These are phyloP conservation scores for Ochetophila trinervis DNA, from an alignment of 306 rosid species.

Conservation along the genomic window DNA sequence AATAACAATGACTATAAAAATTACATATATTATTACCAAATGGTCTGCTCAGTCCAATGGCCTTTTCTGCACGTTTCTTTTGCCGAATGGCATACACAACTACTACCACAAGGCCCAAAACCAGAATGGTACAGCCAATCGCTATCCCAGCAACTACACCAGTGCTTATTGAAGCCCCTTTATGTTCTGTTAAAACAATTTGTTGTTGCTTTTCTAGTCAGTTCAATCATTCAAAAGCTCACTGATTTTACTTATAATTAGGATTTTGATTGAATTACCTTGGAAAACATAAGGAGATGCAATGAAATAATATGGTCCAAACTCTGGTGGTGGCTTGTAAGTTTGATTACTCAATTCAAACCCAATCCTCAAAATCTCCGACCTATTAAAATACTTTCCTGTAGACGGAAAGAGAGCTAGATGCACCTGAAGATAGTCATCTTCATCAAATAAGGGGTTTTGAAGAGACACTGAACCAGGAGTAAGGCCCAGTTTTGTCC, in stretches of 20 bases:
- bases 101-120: conserved; percentile 61
- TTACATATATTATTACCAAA: conserved; percentile 53
- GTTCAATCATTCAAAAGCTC: conserved; percentile 8
- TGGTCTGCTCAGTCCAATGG: conserved; percentile 79
- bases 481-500: conserved; percentile 58
- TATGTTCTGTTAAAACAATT: conserved; percentile 38
- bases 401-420: conserved; percentile 76
- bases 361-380: conserved; percentile 77
- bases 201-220: conserved; percentile 19
- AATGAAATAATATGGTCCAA: conserved; percentile 79
- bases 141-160: conserved; percentile 54
- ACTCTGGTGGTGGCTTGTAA: conserved; percentile 67
- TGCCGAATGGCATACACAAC: conserved; percentile 68
- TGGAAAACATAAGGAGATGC: conserved; percentile 66
- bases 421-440: conserved; percentile 80
- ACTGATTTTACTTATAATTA: conserved; percentile 4
- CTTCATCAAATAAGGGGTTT: conserved; percentile 63
- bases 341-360: conserved; percentile 76
- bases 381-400: conserved; percentile 58
- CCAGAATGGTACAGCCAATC: conserved; percentile 49
- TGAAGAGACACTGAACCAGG: conserved; percentile 82
- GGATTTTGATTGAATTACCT: conserved; percentile 41
- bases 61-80: conserved; percentile 93
- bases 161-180: conserved; percentile 42
- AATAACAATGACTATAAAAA: conserved; percentile 10